Evolutionary conservation across 345 rosid species (phyloP), one percentile per base, ranked within the genome.

Genomic region (Excoecaria agallocha): DNA sequence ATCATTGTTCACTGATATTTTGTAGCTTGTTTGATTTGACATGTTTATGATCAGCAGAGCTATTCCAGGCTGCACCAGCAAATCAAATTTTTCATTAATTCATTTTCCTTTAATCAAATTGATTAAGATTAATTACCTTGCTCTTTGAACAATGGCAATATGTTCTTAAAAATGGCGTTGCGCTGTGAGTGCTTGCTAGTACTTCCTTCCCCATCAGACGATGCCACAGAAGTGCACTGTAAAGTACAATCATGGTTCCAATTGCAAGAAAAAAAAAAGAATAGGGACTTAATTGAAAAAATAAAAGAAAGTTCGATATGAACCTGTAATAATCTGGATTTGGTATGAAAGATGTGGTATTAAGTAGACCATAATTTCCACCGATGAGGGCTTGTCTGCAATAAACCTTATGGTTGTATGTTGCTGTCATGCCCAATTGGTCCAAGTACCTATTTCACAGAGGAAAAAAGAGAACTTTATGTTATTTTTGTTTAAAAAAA

Each of bases 331-430:
- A 91, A 59, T 89, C 93, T 0, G 88, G 91, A 79, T 89, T 91
- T 1, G 93, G 92, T n/a, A 87, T 25, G 70, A 86, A 85, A 5
- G 86, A 68, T 16, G 86, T 78, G 24, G 88, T 85, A 68, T 87
- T 86, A 25, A 87, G 88, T 61, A 89, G 87, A 51, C 70, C 91
- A 63, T 89, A 89, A 73, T 89, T 91, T 72, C 91, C 90, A 10
- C 96, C 96, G 64, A 87, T 80, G 6, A 90, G 73, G 59, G 91
- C 80, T 66, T 91, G 90, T 81, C 93, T 84, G 74, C 93, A 90
- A 76, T 60, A 89, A 22, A 87, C 93, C 78, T 89, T 87, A 38
- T 88, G 89, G 73, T 85, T 73, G 85, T 79, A 89, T 8, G 77
- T 71, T 54, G 93, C 70, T 50, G 91, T 72, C 90, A 87, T 87